phyloP scores from a whole-genome alignment of 2,329 filamentous ascomycete species.

The Aspergillus carbonarius region DNA sequence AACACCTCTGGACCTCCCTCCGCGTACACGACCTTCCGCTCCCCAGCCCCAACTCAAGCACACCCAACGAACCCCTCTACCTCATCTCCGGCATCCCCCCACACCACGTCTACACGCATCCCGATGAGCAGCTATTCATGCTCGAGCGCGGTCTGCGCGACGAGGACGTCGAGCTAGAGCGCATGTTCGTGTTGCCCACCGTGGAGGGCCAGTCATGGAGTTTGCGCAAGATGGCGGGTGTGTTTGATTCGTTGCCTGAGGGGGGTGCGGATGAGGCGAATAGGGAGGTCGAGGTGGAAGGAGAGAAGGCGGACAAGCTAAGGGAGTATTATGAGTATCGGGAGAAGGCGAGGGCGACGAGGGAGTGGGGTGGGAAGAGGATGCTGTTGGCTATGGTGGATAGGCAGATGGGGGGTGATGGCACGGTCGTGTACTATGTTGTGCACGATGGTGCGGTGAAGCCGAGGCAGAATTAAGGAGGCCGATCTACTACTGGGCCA shows the following conservation, averaged over 20 bases:
- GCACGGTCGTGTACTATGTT: conserved; percentile 65
- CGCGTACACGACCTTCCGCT: conserved; percentile 47
- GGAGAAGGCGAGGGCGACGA: conserved; percentile 23
- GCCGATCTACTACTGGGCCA: too few relatives aligned
- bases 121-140: conserved; percentile 63
- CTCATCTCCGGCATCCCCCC: conserved; percentile 63
- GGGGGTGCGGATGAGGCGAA: conserved; percentile 5
- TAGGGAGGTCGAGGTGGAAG: conserved; percentile 15
- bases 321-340: conserved; percentile 33
- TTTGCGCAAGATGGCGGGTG: conserved; percentile 53
- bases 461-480: conserved; percentile 58
- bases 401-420: conserved; percentile 51
- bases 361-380: conserved; percentile 52
- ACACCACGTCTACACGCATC: conserved; percentile 61
- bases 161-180: conserved; percentile 50
- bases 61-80: conserved; percentile 38
- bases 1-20: conserved; percentile 62
- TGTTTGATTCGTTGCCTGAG: conserved; percentile 55
- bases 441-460: conserved; percentile 65
- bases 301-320: conserved; percentile 26
- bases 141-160: conserved; percentile 52
- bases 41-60: conserved; percentile 19
- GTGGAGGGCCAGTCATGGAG: conserved; percentile 61
- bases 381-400: conserved; percentile 59
- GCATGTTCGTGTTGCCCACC: conserved; percentile 61